phyloP scores from a whole-genome alignment of 306 rosid genomes.

The Medicago truncatula region MtrunA17r5.0-ANR NC_053045.1:44212501-44213000 shows the following conservation, averaged over 20 bases:
- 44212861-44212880: too few relatives aligned
- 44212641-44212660: constrained; percentile 1
- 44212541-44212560: neutral
- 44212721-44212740: neutral
- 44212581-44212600: constrained; percentile 9
- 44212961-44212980: too few relatives aligned
- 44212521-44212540: neutral
- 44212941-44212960: too few relatives aligned
- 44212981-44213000: too few relatives aligned
- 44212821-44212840: too few relatives aligned
- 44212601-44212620: constrained; percentile 19
- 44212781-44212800: neutral
- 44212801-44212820: neutral
- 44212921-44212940: too few relatives aligned
- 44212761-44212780: neutral
- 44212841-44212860: too few relatives aligned
- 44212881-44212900: too few relatives aligned
- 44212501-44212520: neutral
- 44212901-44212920: too few relatives aligned
- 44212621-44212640: constrained; percentile 34
- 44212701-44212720: constrained; percentile 42
- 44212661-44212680: constrained; percentile 43
- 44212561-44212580: constrained; percentile 50
- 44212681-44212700: neutral
- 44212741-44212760: neutral